Percentiles rank a stretch among this genome's conserved stretches.
These are phyloP conservation scores for Sporisorium sorghi DNA, from an alignment of 1,284 basidiomycete species.

Conservation along the genomic window DNA sequence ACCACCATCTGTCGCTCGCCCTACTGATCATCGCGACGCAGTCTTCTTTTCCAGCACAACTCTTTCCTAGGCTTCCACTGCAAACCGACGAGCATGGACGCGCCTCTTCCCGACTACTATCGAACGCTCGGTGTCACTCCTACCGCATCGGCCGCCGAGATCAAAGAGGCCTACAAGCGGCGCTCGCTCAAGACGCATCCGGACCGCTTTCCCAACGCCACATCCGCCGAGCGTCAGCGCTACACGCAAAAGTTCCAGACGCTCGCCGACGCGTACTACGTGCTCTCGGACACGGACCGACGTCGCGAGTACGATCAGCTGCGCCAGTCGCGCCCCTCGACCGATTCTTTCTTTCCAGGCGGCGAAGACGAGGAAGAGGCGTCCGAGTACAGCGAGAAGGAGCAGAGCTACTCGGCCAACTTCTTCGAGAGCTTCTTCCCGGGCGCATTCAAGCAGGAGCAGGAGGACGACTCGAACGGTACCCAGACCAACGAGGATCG, in stretches of 20 bases:
- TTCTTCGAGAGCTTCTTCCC: slow-evolving; percentile 63
- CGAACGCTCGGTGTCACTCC: slow-evolving; percentile 71
- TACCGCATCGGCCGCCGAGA: slow-evolving; percentile 78
- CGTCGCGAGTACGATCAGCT: slow-evolving; percentile 79
- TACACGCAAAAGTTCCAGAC: slow-evolving; percentile 71
- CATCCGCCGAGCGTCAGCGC: slow-evolving; percentile 77
- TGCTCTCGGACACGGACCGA: slow-evolving; percentile 81
- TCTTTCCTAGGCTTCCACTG: no score
- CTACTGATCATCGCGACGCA: slow-evolving; percentile 1
- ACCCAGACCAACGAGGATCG: slow-evolving; percentile 18
- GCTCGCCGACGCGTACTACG: slow-evolving; percentile 97
- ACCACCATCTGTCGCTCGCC: background rate
- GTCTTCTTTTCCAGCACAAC: background rate
- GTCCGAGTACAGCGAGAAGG: slow-evolving; percentile 50
- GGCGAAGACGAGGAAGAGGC: slow-evolving; percentile 33
- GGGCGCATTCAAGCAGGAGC: slow-evolving; percentile 39
- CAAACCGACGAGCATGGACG: slow-evolving; percentile 35
- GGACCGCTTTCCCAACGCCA: slow-evolving; percentile 83
- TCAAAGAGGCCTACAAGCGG: slow-evolving; percentile 83
- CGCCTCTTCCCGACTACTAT: slow-evolving; percentile 63
- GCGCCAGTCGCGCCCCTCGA: slow-evolving; percentile 33
- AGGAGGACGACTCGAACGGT: slow-evolving; percentile 1
- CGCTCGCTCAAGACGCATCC: slow-evolving; percentile 85
- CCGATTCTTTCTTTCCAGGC: slow-evolving; percentile 24
- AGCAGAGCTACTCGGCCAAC: slow-evolving; percentile 55